Conservation (phyloP, 768 basidiomycete genomes). For the Pilatotrama ljubarskyi region DNA sequence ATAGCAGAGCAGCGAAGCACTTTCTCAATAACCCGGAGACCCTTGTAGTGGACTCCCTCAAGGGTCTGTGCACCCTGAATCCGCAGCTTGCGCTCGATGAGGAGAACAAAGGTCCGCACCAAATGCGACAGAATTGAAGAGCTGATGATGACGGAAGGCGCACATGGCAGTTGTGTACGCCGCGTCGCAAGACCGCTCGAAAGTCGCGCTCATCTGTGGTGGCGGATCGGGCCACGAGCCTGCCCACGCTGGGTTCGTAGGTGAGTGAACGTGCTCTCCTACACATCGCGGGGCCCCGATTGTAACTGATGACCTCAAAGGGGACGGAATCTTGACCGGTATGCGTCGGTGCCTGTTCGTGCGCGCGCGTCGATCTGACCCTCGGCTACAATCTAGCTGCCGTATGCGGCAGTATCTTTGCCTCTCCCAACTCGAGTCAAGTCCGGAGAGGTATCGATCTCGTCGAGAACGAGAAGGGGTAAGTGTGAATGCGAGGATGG, state of each 20-base stretch:
- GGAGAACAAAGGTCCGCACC: slow-evolving; percentile 60
- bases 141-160: background rate
- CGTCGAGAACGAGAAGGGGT: slow-evolving; percentile 73
- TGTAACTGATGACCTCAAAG: slow-evolving; percentile 35
- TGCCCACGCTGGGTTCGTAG: slow-evolving; percentile 87
- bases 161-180: slow-evolving; percentile 58
- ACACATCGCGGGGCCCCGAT: background rate
- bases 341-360: slow-evolving; percentile 4
- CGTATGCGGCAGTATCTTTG: slow-evolving; percentile 88
- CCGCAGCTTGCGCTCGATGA: slow-evolving; percentile 70
- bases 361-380: background rate
- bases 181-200: slow-evolving; percentile 53
- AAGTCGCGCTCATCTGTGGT: slow-evolving; percentile 79
- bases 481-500: slow-evolving; percentile 18
- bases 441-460: slow-evolving; percentile 80
- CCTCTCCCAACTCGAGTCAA: slow-evolving; percentile 85
- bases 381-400: slow-evolving; percentile 47
- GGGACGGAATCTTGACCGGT: slow-evolving; percentile 79
- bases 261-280: slow-evolving; percentile 38
- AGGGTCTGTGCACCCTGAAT: slow-evolving; percentile 71
- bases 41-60: slow-evolving; percentile 77
- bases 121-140: no score
- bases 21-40: slow-evolving; percentile 69
- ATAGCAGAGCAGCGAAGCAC: slow-evolving; percentile 55
- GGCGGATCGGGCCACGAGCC: slow-evolving; percentile 93